Evolutionary conservation across 2,329 filamentous ascomycete species (phyloP), one percentile per base, ranked within the genome.

Genomic region (Aspergillus hiratsukae): DNA sequence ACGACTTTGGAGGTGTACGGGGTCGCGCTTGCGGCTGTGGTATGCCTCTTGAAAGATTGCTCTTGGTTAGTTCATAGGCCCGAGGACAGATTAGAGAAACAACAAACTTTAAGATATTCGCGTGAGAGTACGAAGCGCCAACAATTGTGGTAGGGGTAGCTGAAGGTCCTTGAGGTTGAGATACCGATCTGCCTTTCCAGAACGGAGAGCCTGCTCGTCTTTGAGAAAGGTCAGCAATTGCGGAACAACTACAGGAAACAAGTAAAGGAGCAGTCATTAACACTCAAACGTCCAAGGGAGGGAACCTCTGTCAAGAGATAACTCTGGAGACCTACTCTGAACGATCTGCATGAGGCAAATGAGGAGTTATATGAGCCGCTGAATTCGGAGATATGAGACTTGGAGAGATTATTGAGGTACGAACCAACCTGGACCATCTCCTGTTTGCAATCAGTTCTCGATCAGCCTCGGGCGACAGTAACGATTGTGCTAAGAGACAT

Each of bases 371-470:
- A 62, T 70, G 56, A 69, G 65, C 58, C 49, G 59, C 58, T 58
- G 51, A 37, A 57, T 50, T 52, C 49, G 50, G 52, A 51, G 37
- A 50, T 48, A 48, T 48, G 27, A 57, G 14, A 53, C 53, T 60
- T 19, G 55, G 29, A 41, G 53, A 58, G 61, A 50, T 55, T 56
- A 58, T 56, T 62, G 69, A 69, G 65, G 68, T 68, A 88, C 87
- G 83, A 87, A 97, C 94, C 93, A 81, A 99, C 92, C 88, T 99
- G 93, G 67, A 97, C 90, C 94, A 99, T 99, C 83, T 99, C 94
- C 91, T 97, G 54, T n/a, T 7, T 27, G 51, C 50, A 55, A 14
- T 27, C 35, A 48, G 43, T 45, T 28, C 27, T 28, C 14, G 23
- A 48, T 28, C 52, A 27, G 28, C 31, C 21, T 23, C 41, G 14